Conservation (phyloP, 345 rosid species). For the Eucalyptus sp. region DNA sequence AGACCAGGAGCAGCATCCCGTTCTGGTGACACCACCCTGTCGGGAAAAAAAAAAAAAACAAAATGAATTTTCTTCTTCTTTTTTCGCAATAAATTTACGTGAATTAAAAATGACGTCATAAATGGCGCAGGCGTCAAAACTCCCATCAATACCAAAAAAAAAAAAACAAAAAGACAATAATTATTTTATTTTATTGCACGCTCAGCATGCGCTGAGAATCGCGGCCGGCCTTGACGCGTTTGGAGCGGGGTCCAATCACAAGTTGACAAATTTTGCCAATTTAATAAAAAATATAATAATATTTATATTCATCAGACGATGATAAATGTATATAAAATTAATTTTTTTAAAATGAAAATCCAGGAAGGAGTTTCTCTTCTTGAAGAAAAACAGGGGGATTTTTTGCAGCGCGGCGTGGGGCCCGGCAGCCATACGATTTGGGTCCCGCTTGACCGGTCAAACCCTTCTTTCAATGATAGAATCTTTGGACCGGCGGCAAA, state of each 20-base stretch:
- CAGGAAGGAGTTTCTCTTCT: no score
- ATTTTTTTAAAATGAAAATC: no score
- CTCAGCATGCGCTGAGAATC: not conserved
- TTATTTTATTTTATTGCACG: no score
- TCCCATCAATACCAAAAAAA: not conserved
- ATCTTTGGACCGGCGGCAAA: not conserved
- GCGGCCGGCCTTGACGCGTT: not conserved
- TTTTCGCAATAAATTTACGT: not conserved
- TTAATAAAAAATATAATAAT: no score
- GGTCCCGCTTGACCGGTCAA: not conserved
- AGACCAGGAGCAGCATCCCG: constrained; percentile 31
- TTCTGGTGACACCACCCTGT: constrained; percentile 55
- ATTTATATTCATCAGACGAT: not conserved
- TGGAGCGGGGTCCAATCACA: not conserved
- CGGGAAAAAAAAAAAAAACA: no score
- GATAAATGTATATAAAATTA: not conserved
- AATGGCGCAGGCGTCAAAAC: not conserved
- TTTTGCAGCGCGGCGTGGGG: not conserved
- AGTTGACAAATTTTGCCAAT: not conserved
- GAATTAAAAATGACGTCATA: not conserved
- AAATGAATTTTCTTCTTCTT: not conserved
- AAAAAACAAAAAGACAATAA: not conserved
- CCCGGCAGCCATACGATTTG: not conserved
- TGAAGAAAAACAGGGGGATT: not conserved
- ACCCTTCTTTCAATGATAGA: not conserved